A percentile compares a stretch with the other conserved stretches of the same genome.
Evolutionary conservation across 352 stramenopile genomes (phyloP).

Genomic region (Phytophthora kernoviae): DNA sequence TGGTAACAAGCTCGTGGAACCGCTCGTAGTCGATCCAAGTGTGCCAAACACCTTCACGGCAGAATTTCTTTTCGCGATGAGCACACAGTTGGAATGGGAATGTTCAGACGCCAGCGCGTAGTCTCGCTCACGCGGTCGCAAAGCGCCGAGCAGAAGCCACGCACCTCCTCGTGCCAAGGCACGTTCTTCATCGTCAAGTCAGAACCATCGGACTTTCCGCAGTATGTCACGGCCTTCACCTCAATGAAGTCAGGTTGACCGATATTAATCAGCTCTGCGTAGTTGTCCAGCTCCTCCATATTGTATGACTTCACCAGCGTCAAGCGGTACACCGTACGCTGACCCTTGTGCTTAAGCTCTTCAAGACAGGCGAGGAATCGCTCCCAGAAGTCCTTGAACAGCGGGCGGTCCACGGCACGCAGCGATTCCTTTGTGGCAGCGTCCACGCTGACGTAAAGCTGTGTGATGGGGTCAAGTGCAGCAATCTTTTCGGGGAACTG

Average conservation of each 20-base stretch:
- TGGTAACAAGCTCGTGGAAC: constrained; percentile 91
- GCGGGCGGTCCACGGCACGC: constrained; percentile 94
- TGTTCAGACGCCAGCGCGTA: constrained; percentile 97
- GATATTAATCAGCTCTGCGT: constrained; percentile 93
- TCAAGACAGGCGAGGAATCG: constrained; percentile 92
- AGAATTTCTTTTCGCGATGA: constrained; percentile 94
- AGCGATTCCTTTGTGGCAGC: constrained; percentile 96
- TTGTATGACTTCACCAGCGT: constrained; percentile 99
- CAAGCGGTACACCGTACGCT: constrained; percentile 96
- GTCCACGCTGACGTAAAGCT: constrained; percentile 99
- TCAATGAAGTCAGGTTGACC: constrained; percentile 93
- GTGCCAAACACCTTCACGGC: constrained; percentile 93
- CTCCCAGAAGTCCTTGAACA: constrained; percentile 99
- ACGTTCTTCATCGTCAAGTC: constrained; percentile 99
- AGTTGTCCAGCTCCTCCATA: constrained; percentile 95
- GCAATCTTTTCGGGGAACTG: constrained; percentile 98
- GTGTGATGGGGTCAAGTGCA: constrained; percentile 95
- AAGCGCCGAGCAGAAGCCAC: constrained; percentile 88
- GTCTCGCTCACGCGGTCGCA: constrained; percentile 74
- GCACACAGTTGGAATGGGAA: constrained; percentile 95
- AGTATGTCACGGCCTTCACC: constrained; percentile 99
- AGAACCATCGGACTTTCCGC: constrained; percentile 96
- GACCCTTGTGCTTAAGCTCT: constrained; percentile 93
- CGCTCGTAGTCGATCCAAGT: constrained; percentile 99
- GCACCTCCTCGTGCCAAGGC: constrained; percentile 98